Conservation (phyloP, 2,329 filamentous ascomycete species). For the Neopestalotiopsis sp. region DNA sequence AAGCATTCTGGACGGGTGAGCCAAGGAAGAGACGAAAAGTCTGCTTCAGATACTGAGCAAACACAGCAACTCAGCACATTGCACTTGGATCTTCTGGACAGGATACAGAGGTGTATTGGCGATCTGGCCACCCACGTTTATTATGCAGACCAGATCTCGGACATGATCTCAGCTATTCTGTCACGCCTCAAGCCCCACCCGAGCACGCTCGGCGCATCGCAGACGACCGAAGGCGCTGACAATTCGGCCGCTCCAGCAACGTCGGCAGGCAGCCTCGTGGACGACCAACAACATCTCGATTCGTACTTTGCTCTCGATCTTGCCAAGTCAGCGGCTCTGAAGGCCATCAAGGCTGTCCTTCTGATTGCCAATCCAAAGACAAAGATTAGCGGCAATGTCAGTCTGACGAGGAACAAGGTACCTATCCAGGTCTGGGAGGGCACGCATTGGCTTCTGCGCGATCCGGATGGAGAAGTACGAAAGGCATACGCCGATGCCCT, state of each 20-base stretch:
- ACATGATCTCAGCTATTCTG: conserved; percentile 88
- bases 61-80: conserved; percentile 53
- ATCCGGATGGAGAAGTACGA: conserved; percentile 78
- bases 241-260: conserved; percentile 38
- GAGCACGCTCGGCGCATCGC: conserved; percentile 48
- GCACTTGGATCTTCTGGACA: conserved; percentile 68
- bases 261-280: conserved; percentile 45
- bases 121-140: conserved; percentile 93
- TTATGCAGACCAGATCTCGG: conserved; percentile 93
- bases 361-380: conserved; percentile 77
- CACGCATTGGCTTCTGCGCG: conserved; percentile 91
- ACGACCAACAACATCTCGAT: conserved; percentile 53
- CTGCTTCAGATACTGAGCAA: conserved; percentile 34
- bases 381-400: conserved; percentile 62
- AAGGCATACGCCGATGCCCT: conserved; percentile 86
- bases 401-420: conserved; percentile 75
- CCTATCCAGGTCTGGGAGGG: conserved; percentile 90
- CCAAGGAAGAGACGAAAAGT: conserved; percentile 36
- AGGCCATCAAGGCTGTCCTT: conserved; percentile 82
- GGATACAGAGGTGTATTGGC: conserved; percentile 85
- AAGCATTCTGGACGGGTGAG: conserved; percentile 59
- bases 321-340: conserved; percentile 71
- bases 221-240: conserved; percentile 53
- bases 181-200: conserved; percentile 73
- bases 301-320: conserved; percentile 58